A percentile compares a stretch with the other conserved stretches of the same genome.
phyloP scores from a whole-genome alignment of 2,329 filamentous ascomycete species.

The Hymenoscyphus fructigenus region DNA sequence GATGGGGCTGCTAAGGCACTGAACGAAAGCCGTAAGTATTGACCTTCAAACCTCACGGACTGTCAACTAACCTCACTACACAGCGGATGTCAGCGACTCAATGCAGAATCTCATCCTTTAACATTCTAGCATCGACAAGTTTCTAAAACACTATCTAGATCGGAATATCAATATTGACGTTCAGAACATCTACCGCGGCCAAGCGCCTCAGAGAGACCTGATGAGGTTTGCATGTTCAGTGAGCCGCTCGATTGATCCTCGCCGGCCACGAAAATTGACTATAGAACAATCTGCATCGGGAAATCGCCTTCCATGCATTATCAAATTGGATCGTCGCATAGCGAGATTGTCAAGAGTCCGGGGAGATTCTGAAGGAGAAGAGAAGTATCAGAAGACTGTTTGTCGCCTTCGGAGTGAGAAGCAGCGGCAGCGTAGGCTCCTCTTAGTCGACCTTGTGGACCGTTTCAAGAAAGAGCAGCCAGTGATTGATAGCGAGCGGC shows the following conservation, averaged over 20 bases:
- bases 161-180: conserved; percentile 22
- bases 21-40: too few relatives aligned
- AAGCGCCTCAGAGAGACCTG: conserved; percentile 25
- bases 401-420: conserved; percentile 13
- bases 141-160: conserved; percentile 26
- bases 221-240: conserved; percentile 30
- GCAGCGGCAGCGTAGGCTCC: conserved; percentile 8
- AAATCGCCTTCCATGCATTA: conserved; percentile 19
- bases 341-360: conserved; percentile 14
- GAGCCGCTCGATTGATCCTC: conserved; percentile 29
- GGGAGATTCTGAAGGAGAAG: not conserved
- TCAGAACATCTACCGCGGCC: conserved; percentile 26
- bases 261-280: conserved; percentile 26
- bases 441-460: conserved; percentile 8
- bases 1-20: too few relatives aligned
- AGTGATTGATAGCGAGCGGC: too few relatives aligned
- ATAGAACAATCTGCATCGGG: conserved; percentile 27
- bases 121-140: conserved; percentile 24
- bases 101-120: conserved; percentile 27
- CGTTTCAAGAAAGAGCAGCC: not conserved
- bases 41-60: too few relatives aligned
- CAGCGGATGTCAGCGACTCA: conserved; percentile 23
- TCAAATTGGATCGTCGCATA: conserved; percentile 11
- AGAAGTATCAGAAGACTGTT: conserved; percentile 6
- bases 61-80: too few relatives aligned